Percentiles rank a stretch among this genome's conserved stretches.
phyloP scores from a whole-genome alignment of 805 yeast genomes.

The Suhomyces kilbournensis region DNA sequence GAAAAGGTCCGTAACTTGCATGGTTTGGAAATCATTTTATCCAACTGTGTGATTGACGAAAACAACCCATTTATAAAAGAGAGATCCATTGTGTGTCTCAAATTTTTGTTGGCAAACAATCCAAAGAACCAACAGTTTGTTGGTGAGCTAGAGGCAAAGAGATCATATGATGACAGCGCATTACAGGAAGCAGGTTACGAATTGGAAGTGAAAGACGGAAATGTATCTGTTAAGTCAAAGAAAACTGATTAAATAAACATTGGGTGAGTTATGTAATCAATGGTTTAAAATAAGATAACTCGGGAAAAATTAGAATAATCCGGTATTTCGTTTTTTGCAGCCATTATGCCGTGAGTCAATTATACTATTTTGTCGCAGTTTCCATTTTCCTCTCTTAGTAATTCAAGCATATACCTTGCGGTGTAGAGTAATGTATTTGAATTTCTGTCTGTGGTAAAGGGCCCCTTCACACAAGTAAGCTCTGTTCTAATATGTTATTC shows the following conservation, averaged over 20 bases:
- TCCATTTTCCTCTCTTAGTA: too few species aligned
- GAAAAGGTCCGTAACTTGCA: constrained; percentile 62
- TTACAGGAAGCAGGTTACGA: constrained; percentile 71
- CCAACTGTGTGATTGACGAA: constrained; percentile 81
- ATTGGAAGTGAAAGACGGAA: constrained; percentile 69
- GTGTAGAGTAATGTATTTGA: too few species aligned
- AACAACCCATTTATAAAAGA: constrained; percentile 89
- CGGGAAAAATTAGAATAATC: too few species aligned
- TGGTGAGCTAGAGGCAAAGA: constrained; percentile 70
- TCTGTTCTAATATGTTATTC: too few species aligned
- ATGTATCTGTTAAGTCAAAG: constrained; percentile 48
- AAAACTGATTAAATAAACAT: not conserved
- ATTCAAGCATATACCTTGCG: too few species aligned
- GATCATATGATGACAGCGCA: constrained; percentile 55
- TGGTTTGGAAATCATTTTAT: constrained; percentile 68
- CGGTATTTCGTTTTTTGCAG: too few species aligned
- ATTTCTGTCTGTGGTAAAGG: too few species aligned
- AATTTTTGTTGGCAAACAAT: constrained; percentile 64
- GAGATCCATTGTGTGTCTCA: constrained; percentile 74
- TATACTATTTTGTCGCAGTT: too few species aligned
- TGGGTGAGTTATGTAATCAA: not conserved
- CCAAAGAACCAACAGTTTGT: constrained; percentile 72
- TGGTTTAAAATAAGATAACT: too few species aligned
- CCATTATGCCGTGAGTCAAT: too few species aligned
- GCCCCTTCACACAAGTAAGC: too few species aligned